Evolutionary conservation across 1,284 basidiomycete genomes (phyloP).

Genomic region (Fomitopsis betulina): DNA sequence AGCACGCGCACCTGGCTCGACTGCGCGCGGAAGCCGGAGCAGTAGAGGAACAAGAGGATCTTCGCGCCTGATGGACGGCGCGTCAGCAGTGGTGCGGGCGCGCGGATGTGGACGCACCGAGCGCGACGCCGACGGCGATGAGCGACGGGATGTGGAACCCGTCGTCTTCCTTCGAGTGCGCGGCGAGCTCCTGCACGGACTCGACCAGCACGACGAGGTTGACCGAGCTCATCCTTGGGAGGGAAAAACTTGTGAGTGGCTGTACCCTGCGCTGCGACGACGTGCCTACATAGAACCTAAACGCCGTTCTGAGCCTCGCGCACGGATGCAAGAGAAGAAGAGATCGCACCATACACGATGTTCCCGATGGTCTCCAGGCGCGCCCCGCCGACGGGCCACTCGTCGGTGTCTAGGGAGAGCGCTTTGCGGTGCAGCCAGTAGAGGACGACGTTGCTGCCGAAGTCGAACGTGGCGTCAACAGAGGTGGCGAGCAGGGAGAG

Average conservation of each 20-base stretch:
- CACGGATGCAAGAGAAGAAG: background rate
- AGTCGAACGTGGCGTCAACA: slow-evolving; percentile 89
- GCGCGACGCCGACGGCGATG: slow-evolving; percentile 77
- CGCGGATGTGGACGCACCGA: slow-evolving; percentile 44
- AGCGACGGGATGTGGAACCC: slow-evolving; percentile 79
- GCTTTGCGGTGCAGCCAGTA: slow-evolving; percentile 82
- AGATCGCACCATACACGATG: slow-evolving; percentile 72
- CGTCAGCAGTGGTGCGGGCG: slow-evolving; percentile 3
- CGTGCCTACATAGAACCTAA: slow-evolving; percentile 62
- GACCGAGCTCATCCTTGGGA: slow-evolving; percentile 73
- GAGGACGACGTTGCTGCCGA: slow-evolving; percentile 85
- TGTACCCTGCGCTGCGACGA: background rate
- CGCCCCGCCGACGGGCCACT: slow-evolving; percentile 92
- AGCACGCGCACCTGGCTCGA: slow-evolving; percentile 91
- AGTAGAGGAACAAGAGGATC: slow-evolving; percentile 83
- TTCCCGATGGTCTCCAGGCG: slow-evolving; percentile 90
- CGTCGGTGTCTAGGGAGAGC: slow-evolving; percentile 66
- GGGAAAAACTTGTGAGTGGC: no score
- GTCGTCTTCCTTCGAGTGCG: slow-evolving; percentile 47
- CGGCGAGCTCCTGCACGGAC: slow-evolving; percentile 67
- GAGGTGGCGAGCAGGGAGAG: slow-evolving; percentile 88
- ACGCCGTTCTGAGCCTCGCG: background rate
- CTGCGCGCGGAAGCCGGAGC: slow-evolving; percentile 69
- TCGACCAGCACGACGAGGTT: slow-evolving; percentile 86
- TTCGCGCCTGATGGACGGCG: slow-evolving; percentile 60